Evolutionary conservation across 805 yeast genomes (phyloP), one percentile per base, ranked within the genome.

Genomic region (Saccharomyces mikatae): DNA sequence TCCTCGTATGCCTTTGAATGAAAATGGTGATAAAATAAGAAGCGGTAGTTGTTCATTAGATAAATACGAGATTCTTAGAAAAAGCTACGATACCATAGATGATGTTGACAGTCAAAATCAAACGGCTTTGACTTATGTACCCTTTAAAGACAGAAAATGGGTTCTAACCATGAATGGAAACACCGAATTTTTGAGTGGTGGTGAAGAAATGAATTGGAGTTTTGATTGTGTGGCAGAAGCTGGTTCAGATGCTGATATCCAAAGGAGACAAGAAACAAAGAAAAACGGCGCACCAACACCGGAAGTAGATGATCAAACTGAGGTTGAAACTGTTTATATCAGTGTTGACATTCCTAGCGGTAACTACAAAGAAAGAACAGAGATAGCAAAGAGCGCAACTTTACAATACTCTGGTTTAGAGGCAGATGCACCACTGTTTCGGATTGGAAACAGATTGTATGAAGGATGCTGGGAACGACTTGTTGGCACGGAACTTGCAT

Each of bases 131-230:
- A 46, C 3, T 36, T 14, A 28, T 9, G 32, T 58, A 11, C 62
- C 62, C 13, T 63, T 66, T 51, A 57, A 58, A 14, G 67, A 70
- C 6, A 63, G 64, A 24, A 62, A 64, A 29, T 92, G 97, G 97
- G 67, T 62, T 5, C 65, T 85, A 52, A 74, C 74, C 21, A 76
- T 79, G 78, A 88, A 87, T 66, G 97, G 97, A 4, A 77, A 81
- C 58, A 81, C 89, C 6, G 82, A 79, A 47, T 90, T 85, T 62
- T 74, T 92, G 57, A 68, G 79, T 6, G 70, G 77, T 6, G 98
- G 98, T 6, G 94, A 91, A 63, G 97, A 90, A 68, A 89, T 89
- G 95, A 84, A 88, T 65, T 91, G 97, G 97, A 82, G 84, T 62
- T 92, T 90, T 74, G 81, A 80, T 63, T 76, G 75, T 54, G 82